Evolutionary conservation across 2,329 filamentous ascomycete species (phyloP).

Genomic region (Claviceps africana): DNA sequence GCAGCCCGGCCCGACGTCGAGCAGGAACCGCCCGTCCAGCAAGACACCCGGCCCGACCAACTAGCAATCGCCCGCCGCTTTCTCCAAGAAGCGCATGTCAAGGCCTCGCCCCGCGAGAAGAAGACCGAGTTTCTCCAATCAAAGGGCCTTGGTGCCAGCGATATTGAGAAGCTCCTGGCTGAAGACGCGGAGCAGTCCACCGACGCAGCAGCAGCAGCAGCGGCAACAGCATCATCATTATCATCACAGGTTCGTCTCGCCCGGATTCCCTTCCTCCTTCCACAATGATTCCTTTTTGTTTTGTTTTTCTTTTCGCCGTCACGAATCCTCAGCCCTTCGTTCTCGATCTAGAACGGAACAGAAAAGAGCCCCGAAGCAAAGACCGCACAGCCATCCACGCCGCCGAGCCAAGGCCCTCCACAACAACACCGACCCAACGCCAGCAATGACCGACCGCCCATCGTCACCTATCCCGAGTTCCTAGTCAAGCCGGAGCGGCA

Average conservation of each 20-base stretch:
- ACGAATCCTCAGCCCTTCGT: neutral
- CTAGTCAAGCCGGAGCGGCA: slow-evolving; percentile 41
- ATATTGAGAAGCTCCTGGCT: slow-evolving; percentile 54
- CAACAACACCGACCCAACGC: slow-evolving; percentile 1
- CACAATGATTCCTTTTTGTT: too few species aligned
- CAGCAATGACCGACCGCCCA: slow-evolving; percentile 36
- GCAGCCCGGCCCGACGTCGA: slow-evolving; percentile 7
- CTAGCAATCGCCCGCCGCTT: slow-evolving; percentile 60
- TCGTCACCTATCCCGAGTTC: slow-evolving; percentile 59
- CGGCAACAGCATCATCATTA: too few species aligned
- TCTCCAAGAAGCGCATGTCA: slow-evolving; percentile 60
- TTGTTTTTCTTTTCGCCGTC: too few species aligned
- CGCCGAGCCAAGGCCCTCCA: slow-evolving; percentile 13
- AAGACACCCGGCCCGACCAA: slow-evolving; percentile 14
- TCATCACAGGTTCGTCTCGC: neutral
- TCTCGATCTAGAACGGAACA: neutral
- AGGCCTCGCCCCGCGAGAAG: slow-evolving; percentile 51
- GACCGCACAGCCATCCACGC: neutral
- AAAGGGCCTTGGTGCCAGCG: slow-evolving; percentile 55
- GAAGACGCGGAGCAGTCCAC: slow-evolving; percentile 12
- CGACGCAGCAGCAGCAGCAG: slow-evolving; percentile 5
- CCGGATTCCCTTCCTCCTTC: neutral
- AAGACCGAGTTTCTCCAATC: slow-evolving; percentile 64
- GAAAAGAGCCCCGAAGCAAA: neutral
- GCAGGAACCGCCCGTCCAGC: slow-evolving; percentile 3